These are phyloP conservation scores for Globisporangium abappressorium DNA, from an alignment of 352 stramenopile species.

Conservation along the genomic window DNA sequence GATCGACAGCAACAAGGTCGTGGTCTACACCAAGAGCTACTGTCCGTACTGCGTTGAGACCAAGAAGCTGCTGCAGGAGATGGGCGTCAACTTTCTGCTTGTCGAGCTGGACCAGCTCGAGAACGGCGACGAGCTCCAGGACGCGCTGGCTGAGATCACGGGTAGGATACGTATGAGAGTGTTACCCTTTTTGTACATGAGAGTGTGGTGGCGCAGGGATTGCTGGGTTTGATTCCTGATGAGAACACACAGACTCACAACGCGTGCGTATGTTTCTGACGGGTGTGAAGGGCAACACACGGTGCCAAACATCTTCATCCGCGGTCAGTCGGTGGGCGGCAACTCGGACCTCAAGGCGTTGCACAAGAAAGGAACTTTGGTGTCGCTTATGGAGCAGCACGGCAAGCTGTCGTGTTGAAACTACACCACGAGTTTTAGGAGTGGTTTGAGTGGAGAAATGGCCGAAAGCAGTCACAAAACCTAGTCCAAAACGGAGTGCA, in stretches of 20 bases:
- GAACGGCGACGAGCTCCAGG: conserved; percentile 53
- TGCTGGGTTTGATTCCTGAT: not conserved
- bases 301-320: conserved; percentile 98
- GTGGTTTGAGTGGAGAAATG: not conserved
- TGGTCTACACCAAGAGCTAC: conserved; percentile 94
- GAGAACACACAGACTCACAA: not conserved
- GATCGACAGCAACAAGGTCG: conserved; percentile 7
- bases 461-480: not conserved
- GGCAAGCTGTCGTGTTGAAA: conserved; percentile 3
- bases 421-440: not conserved
- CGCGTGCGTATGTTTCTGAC: not conserved
- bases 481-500: too few species aligned
- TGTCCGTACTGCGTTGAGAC: conserved; percentile 92
- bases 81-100: conserved; percentile 50
- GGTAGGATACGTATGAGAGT: conserved; percentile 18
- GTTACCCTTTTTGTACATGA: not conserved
- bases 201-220: not conserved
- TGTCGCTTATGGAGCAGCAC: conserved; percentile 53
- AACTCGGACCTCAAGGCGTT: conserved; percentile 93
- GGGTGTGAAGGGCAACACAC: conserved; percentile 72
- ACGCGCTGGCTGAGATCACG: conserved; percentile 58
- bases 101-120: conserved; percentile 61
- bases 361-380: conserved; percentile 70
- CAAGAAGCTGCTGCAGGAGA: conserved; percentile 56
- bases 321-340: conserved; percentile 92